These are phyloP conservation scores for Cucurbita ficifolia DNA, from an alignment of 306 rosid species.

Conservation along the genomic window DNA sequence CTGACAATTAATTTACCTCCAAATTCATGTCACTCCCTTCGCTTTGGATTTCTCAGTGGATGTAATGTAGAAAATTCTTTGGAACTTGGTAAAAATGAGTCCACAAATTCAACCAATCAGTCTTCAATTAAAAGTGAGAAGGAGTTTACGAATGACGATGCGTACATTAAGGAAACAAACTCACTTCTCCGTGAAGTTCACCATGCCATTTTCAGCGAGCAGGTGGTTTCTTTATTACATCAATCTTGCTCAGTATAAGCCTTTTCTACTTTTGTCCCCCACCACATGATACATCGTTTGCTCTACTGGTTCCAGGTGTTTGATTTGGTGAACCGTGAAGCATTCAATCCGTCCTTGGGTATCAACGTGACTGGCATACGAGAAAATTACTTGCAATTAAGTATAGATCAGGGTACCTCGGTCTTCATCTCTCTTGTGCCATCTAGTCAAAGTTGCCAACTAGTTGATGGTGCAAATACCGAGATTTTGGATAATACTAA, in stretches of 20 bases:
- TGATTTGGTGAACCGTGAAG: slow-evolving; percentile 81
- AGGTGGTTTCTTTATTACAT: slow-evolving; percentile 22
- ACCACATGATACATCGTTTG: not conserved
- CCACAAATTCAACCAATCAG: slow-evolving; percentile 24
- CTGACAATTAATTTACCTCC: slow-evolving; percentile 62
- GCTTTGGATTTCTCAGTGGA: slow-evolving; percentile 50
- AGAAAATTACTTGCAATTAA: slow-evolving; percentile 72
- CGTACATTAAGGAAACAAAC: slow-evolving; percentile 59
- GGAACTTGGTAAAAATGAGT: slow-evolving; percentile 19
- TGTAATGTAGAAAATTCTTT: slow-evolving; percentile 19
- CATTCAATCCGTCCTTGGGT: slow-evolving; percentile 49
- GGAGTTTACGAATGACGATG: slow-evolving; percentile 43
- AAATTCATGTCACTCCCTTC: slow-evolving; percentile 49
- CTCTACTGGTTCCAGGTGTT: slow-evolving; percentile 52
- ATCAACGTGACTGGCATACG: slow-evolving; percentile 81
- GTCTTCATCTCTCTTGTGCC: slow-evolving; percentile 63
- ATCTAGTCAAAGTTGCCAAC: slow-evolving; percentile 35
- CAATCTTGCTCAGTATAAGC: not conserved
- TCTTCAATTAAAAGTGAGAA: slow-evolving; percentile 32
- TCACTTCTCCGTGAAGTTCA: slow-evolving; percentile 67
- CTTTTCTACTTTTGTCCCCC: not conserved
- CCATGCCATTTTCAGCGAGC: slow-evolving; percentile 67
- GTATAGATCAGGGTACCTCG: slow-evolving; percentile 57
- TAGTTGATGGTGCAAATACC: slow-evolving; percentile 23
- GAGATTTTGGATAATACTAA: slow-evolving; percentile 37